Evolutionary conservation across 2,329 filamentous ascomycete species (phyloP), one percentile per base, ranked within the genome.

Genomic region (Paecilomyces sp.): DNA sequence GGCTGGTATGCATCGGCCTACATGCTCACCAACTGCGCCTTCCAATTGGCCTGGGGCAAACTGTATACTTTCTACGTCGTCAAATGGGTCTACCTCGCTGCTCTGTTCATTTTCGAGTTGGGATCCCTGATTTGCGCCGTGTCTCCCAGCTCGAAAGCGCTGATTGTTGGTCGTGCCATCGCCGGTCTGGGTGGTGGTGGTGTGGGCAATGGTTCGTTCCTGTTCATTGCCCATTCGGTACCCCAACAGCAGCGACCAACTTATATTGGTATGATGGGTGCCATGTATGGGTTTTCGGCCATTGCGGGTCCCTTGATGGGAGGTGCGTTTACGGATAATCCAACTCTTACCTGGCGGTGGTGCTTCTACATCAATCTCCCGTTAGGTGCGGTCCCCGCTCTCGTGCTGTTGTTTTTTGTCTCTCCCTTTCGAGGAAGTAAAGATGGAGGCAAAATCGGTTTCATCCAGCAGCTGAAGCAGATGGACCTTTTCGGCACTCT

Each of bases 401-500:
- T 12, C 31, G 7, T 33, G 31, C 31, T 33, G 9, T 33, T 33
- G 31, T 8, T 33, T 28, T 28, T 28, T 6, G 25, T 28, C 25
- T 28, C 25, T 6, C 25, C 25, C 31, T 33, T 33, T 33, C 31
- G 31, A 33, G 31, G 31, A 33, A 33, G 31, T 33, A 12, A 33
- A 33, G 31, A 33, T 33, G 31, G 31, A 12, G 31, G 31, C 4
- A 7, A 33, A 9, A 7, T 33, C 11, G 9, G 31, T 12, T 33
- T 33, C 5, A 33, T 33, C 31, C 60, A 70, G 54, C 70, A 69
- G 47, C n/a, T 75, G 2, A 56, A 63, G 54, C 75, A 74, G 57
- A 58, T 79, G 22, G 76, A 79, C 57, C 69, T 79, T 0, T 58
- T 75, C 22, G 81, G 81, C 25, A 79, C 77, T 2, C 28, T 73